Evolutionary conservation across 306 rosid species (phyloP).

Genomic region (Cucurbita argyrosperma): DNA sequence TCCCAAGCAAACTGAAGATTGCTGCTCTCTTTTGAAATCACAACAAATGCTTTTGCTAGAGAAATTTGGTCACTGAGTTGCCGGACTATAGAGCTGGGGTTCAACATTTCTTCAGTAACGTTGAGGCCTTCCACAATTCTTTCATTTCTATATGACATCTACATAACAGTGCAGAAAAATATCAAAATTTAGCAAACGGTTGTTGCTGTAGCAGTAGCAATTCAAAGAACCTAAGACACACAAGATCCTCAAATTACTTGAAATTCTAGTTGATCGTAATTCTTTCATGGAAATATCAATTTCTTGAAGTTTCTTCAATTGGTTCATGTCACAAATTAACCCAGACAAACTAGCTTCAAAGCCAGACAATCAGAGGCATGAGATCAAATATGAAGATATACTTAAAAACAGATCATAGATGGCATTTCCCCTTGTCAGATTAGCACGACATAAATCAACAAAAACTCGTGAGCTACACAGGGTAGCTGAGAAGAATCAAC

Average conservation of each 20-base stretch:
- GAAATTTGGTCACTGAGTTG: slow-evolving; percentile 61
- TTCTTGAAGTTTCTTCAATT: not conserved
- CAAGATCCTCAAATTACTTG: not conserved
- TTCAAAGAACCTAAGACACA: not conserved
- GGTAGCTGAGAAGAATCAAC: not conserved
- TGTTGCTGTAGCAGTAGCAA: not conserved
- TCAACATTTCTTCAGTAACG: slow-evolving; percentile 61
- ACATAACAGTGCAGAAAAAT: slow-evolving; percentile 4
- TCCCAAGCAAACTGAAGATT: slow-evolving; percentile 79
- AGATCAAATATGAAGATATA: not conserved
- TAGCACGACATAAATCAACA: not conserved
- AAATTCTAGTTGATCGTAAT: not conserved
- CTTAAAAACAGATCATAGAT: not conserved
- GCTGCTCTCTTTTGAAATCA: slow-evolving; percentile 62
- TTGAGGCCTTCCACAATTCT: slow-evolving; percentile 57
- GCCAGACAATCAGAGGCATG: not conserved
- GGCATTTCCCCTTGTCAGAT: not conserved
- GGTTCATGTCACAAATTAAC: not conserved
- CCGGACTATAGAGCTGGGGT: slow-evolving; percentile 39
- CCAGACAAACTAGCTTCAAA: not conserved
- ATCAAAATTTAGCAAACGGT: not conserved
- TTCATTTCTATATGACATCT: slow-evolving; percentile 46
- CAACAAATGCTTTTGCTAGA: slow-evolving; percentile 62
- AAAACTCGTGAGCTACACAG: not conserved
- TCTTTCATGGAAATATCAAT: not conserved